Conservation (phyloP, 2,329 filamentous ascomycete species). For the Sporothrix globosa region DNA sequence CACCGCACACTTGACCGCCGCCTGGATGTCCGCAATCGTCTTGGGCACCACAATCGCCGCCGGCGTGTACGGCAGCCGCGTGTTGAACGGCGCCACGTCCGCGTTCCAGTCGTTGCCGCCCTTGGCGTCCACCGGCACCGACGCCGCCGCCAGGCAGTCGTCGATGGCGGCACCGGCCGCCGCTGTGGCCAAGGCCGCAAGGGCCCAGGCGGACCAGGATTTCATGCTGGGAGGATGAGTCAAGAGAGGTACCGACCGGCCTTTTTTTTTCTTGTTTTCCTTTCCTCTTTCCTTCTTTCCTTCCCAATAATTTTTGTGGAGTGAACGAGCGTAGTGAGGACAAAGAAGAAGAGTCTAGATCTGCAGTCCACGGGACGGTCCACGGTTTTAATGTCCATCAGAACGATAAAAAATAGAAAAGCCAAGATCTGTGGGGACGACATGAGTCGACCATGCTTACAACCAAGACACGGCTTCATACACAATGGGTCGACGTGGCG, state of each 20-base stretch:
- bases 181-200: slow-evolving; percentile 14
- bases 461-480: neutral
- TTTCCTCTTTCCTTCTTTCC: too few species aligned
- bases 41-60: slow-evolving; percentile 50
- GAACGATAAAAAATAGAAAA: neutral
- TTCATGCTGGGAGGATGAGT: neutral
- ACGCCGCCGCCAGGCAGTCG: slow-evolving; percentile 40
- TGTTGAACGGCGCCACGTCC: slow-evolving; percentile 41
- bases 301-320: too few species aligned
- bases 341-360: neutral
- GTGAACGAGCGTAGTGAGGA: slow-evolving; percentile 1
- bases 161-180: slow-evolving; percentile 38
- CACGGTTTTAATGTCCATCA: neutral
- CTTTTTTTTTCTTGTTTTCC: too few species aligned
- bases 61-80: slow-evolving; percentile 42
- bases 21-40: slow-evolving; percentile 50
- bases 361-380: neutral
- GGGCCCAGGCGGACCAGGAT: neutral
- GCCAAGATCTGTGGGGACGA: too few species aligned
- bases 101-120: slow-evolving; percentile 38
- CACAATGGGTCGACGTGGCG: neutral
- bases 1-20: slow-evolving; percentile 52
- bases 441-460: too few species aligned
- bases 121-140: slow-evolving; percentile 38
- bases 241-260: too few species aligned